Conservation (phyloP, 164 flowering plant species). For the Liquidambar formosana region DNA sequence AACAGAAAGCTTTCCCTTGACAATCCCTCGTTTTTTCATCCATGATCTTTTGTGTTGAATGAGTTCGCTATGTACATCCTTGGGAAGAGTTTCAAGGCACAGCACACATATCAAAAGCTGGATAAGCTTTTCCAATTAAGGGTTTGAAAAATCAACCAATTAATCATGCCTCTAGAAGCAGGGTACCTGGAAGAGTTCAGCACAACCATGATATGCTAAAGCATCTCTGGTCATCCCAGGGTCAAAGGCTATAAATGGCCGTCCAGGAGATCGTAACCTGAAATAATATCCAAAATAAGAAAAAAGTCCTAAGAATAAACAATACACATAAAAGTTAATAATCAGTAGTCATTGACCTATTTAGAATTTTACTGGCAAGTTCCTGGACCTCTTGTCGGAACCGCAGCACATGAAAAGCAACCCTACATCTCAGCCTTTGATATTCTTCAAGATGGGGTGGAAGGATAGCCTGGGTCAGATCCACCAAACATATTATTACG, state of each 20-base stretch:
- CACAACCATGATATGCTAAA: constrained; percentile 89
- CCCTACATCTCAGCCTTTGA: constrained; percentile 94
- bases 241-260: constrained; percentile 80
- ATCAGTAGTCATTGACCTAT: constrained; percentile 43
- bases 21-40: constrained; percentile 86
- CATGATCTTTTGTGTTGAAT: constrained; percentile 86
- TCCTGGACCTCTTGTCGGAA: constrained; percentile 88
- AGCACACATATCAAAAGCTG: constrained; percentile 14
- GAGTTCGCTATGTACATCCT: constrained; percentile 96
- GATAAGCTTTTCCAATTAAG: constrained; percentile 12
- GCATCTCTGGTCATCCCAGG: constrained; percentile 96
- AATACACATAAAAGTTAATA: not conserved
- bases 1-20: constrained; percentile 71
- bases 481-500: not conserved
- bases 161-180: constrained; percentile 7
- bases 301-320: not conserved
- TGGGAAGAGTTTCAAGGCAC: constrained; percentile 16
- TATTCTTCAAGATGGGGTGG: constrained; percentile 79
- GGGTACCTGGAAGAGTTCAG: constrained; percentile 93
- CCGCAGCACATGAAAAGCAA: constrained; percentile 85
- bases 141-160: not conserved
- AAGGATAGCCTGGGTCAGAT: constrained; percentile 64
- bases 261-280: constrained; percentile 71
- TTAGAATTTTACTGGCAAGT: constrained; percentile 66
- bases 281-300: constrained; percentile 10